Conservation (phyloP, 176 grass and related monocot species). For the Raddia guianensis region DNA sequence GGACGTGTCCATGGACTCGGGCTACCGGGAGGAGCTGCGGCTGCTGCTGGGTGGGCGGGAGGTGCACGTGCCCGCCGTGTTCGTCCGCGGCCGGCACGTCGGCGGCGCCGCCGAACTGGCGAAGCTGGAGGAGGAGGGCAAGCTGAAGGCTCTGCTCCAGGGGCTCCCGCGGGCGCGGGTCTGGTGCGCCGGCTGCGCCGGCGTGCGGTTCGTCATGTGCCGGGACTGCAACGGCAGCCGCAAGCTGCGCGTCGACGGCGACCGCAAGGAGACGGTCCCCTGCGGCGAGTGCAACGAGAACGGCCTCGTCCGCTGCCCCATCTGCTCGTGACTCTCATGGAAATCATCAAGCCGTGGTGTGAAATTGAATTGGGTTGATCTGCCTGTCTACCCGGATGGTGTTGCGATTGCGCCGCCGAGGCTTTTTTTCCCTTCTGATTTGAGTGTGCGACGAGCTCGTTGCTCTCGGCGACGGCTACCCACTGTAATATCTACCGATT, state of each 20-base stretch:
- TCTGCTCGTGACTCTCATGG: conserved; percentile 53
- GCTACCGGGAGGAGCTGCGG: conserved; percentile 89
- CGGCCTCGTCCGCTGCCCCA: conserved; percentile 85
- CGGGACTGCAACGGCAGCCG: conserved; percentile 91
- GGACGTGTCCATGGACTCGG: conserved; percentile 99
- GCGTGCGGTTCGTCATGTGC: conserved; percentile 94
- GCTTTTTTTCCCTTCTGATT: background rate
- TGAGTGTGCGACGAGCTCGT: conserved; percentile 35
- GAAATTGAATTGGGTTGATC: conserved; percentile 53
- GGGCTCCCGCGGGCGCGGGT: conserved; percentile 72
- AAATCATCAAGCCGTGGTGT: too few species aligned
- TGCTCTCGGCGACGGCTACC: conserved; percentile 45
- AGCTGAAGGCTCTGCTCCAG: conserved; percentile 62
- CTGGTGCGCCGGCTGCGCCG: conserved; percentile 82
- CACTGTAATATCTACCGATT: conserved; percentile 42
- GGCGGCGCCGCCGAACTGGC: conserved; percentile 75
- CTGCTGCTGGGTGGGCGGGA: conserved; percentile 66
- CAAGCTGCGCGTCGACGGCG: conserved; percentile 78
- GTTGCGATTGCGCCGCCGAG: background rate
- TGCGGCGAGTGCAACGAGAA: conserved; percentile 95
- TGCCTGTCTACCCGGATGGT: conserved; percentile 57
- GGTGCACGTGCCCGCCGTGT: conserved; percentile 75
- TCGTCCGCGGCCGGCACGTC: conserved; percentile 70
- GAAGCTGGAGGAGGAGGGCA: conserved; percentile 86
- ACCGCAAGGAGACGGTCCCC: conserved; percentile 56